Percentiles rank a stretch among this genome's conserved stretches.
Evolutionary conservation across 495 filamentous ascomycete genomes (phyloP).

Genomic region (Tuber calosporum): DNA sequence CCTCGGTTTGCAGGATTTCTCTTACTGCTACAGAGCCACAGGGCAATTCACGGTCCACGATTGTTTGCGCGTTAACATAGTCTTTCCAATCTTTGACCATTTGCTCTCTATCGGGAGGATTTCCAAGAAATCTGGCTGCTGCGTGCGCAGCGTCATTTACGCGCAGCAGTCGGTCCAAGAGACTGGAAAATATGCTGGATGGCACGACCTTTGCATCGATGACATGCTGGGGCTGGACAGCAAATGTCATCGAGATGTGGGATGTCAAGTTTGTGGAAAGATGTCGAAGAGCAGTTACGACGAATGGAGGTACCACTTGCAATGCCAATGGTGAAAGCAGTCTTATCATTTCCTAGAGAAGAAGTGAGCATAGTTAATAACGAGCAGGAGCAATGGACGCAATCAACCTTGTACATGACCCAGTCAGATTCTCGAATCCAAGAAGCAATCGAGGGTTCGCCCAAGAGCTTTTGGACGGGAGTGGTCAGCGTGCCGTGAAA

Average conservation of each 20-base stretch:
- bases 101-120: constrained; percentile 65
- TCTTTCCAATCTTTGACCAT: constrained; percentile 87
- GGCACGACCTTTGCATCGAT: constrained; percentile 77
- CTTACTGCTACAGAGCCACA: constrained; percentile 42
- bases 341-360: constrained; percentile 69
- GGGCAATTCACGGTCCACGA: constrained; percentile 51
- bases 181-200: constrained; percentile 76
- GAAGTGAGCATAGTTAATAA: constrained; percentile 11
- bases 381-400: neutral
- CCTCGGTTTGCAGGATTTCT: constrained; percentile 45
- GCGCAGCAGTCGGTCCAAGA: constrained; percentile 74
- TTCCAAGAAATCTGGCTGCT: constrained; percentile 67
- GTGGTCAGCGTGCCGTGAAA: constrained; percentile 94
- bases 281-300: constrained; percentile 72
- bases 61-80: constrained; percentile 60
- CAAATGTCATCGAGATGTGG: constrained; percentile 74
- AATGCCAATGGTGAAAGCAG: constrained; percentile 77
- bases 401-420: constrained; percentile 66
- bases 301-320: constrained; percentile 76
- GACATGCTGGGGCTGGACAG: constrained; percentile 71
- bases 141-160: constrained; percentile 88
- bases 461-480: constrained; percentile 90
- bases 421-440: constrained; percentile 97
- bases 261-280: constrained; percentile 71
- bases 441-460: constrained; percentile 67